These are phyloP conservation scores for Gamarada debralockiae DNA, from an alignment of 495 filamentous ascomycete genomes.

Conservation along the genomic window DNA sequence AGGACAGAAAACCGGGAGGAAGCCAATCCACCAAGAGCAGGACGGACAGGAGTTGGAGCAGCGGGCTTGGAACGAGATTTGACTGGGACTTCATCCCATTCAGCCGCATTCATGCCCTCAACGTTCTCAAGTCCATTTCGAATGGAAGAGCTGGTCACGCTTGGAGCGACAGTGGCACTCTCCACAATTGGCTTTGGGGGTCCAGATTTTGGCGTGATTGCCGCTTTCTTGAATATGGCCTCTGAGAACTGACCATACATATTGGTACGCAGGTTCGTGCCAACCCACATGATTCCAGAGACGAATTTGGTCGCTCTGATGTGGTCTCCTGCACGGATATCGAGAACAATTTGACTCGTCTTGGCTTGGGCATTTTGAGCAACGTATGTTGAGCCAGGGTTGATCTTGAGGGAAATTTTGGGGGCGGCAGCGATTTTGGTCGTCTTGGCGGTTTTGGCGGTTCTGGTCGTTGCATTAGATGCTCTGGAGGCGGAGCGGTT, in stretches of 20 bases:
- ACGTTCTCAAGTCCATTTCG: neutral
- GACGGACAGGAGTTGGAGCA: neutral
- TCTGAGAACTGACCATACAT: constrained; percentile 18
- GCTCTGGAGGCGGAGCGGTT: constrained; percentile 3
- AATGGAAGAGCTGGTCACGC: neutral
- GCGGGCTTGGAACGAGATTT: neutral
- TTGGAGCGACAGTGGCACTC: neutral
- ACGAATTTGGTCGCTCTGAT: constrained; percentile 22
- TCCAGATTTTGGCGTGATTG: neutral
- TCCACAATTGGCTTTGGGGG: too few relatives aligned
- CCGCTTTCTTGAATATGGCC: constrained; percentile 10
- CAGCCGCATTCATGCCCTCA: constrained; percentile 2
- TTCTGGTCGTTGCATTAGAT: constrained; percentile 7
- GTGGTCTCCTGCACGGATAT: constrained; percentile 16
- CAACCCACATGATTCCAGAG: constrained; percentile 11
- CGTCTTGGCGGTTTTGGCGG: neutral
- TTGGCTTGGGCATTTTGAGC: constrained; percentile 10
- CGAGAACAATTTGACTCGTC: neutral
- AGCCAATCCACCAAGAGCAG: neutral
- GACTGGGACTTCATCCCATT: constrained; percentile 1
- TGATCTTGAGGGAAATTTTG: neutral
- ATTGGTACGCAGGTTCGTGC: constrained; percentile 12
- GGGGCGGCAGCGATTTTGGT: neutral
- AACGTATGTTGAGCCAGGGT: constrained; percentile 10
- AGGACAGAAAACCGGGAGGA: neutral